Percentiles rank a stretch among this genome's conserved stretches.
phyloP scores from a whole-genome alignment of 768 basidiomycete species.

The Termitomyces sp. region DNA sequence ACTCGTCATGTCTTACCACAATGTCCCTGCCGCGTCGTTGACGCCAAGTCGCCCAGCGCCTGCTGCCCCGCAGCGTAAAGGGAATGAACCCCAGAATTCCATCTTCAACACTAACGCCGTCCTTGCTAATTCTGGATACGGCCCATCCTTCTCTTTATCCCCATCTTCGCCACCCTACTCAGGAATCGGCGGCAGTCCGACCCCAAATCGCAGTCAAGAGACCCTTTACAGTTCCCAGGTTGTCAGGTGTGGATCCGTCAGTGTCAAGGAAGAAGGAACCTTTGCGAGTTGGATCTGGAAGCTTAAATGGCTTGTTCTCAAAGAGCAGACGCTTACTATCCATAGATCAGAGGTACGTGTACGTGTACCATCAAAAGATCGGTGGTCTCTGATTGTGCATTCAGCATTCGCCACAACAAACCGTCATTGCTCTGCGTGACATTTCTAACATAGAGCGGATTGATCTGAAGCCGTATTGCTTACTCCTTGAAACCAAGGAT shows the following conservation, averaged over 20 bases:
- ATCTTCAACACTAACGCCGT: slow-evolving; percentile 32
- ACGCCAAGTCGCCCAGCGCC: slow-evolving; percentile 79
- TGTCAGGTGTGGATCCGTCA: slow-evolving; percentile 68
- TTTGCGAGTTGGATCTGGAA: slow-evolving; percentile 90
- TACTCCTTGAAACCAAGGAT: slow-evolving; percentile 80
- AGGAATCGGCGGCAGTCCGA: slow-evolving; percentile 79
- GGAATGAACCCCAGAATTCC: slow-evolving; percentile 26
- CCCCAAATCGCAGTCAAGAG: slow-evolving; percentile 49
- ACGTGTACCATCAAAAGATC: slow-evolving; percentile 19
- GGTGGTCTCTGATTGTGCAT: not conserved
- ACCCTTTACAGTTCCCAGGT: slow-evolving; percentile 36
- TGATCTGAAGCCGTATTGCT: slow-evolving; percentile 92
- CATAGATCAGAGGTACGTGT: slow-evolving; percentile 86
- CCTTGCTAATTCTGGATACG: slow-evolving; percentile 53
- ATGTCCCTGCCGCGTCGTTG: slow-evolving; percentile 46
- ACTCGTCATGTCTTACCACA: slow-evolving; percentile 29
- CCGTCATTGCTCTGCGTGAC: slow-evolving; percentile 61
- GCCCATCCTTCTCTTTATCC: slow-evolving; percentile 48
- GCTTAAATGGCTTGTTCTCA: slow-evolving; percentile 84
- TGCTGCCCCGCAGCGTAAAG: slow-evolving; percentile 52
- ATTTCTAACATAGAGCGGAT: slow-evolving; percentile 86
- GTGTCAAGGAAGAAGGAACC: slow-evolving; percentile 86
- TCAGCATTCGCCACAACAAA: slow-evolving; percentile 53
- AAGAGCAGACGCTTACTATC: slow-evolving; percentile 70
- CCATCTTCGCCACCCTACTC: slow-evolving; percentile 57